phyloP scores from a whole-genome alignment of 495 filamentous ascomycete species.

The Copromyces sp. region DNA sequence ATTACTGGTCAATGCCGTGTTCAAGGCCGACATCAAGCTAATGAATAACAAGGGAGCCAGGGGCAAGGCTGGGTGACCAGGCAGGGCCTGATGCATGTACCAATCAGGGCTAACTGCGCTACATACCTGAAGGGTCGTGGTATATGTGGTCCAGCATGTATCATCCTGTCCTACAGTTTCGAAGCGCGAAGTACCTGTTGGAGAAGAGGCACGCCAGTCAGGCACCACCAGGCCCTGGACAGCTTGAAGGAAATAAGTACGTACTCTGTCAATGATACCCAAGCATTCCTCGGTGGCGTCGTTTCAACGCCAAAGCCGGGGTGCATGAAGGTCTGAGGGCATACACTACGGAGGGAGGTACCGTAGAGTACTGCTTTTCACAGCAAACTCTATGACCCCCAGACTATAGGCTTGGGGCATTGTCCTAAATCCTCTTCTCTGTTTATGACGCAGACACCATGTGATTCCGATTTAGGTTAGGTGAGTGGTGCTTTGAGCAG shows the following conservation, averaged over 20 bases:
- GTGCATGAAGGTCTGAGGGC: slow-evolving; percentile 12
- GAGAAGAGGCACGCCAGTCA: slow-evolving; percentile 4
- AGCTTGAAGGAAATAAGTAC: slow-evolving; percentile 15
- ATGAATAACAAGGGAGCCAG: slow-evolving; percentile 9
- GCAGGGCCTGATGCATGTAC: slow-evolving; percentile 16
- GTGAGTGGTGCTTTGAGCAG: not conserved
- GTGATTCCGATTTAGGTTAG: not conserved
- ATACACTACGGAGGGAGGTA: slow-evolving; percentile 2
- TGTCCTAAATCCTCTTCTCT: not conserved
- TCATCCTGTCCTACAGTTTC: slow-evolving; percentile 13
- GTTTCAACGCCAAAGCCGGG: slow-evolving; percentile 25
- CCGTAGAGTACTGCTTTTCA: slow-evolving; percentile 1
- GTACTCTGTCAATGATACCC: not conserved
- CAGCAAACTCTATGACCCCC: not conserved
- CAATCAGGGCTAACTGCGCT: slow-evolving; percentile 19
- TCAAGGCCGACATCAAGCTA: slow-evolving; percentile 8
- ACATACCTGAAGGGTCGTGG: slow-evolving; percentile 25
- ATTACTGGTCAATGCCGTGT: slow-evolving; percentile 27
- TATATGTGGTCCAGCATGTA: slow-evolving; percentile 20
- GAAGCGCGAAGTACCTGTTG: slow-evolving; percentile 4
- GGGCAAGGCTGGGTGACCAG: slow-evolving; percentile 21
- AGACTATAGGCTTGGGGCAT: not conserved
- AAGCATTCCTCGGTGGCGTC: slow-evolving; percentile 5
- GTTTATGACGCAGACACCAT: not conserved
- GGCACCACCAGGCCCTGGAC: not conserved